Base-by-base conservation (phyloP, 345 rosid species). In the Hypericum perforatum region DNA sequence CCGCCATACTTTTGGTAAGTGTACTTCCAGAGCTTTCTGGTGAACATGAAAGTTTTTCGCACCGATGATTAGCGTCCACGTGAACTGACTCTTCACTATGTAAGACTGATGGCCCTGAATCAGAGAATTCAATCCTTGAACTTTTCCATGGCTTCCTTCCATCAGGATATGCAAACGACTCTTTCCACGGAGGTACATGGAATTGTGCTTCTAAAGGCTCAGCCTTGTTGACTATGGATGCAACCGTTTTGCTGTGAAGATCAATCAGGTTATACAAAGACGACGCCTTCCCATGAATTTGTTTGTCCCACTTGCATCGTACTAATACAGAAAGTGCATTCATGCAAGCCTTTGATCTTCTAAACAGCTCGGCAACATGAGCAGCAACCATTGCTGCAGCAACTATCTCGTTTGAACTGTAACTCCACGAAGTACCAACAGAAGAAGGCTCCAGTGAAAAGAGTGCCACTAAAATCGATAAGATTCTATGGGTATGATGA, bases 341-440 rank as follows among this genome's bases (percentile, higher is more conserved):
- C 79, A 73, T 85, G 70, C 95, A 82, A 54, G 98, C 89, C 80
- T 81, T 91, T 39, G 98, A 91, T 50, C 80, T 79, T 66, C 92
- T 78, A 67, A 91, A 85, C 45, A 91, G 69, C 68, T 87, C 98
- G 32, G 98, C 87, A 62, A 91, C 74, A 64, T 91, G 98, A 57
- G 98, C 98, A 2, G 98, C 98, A 68, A 91, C 98, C 98, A 91
- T 91, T 60, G 98, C 96, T n/a, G 98, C 98, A 42, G 98, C 98
- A 58, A 91, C 95, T 54, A 91, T 91, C 74, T 91, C 98, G 54
- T 80, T 81, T 14, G 98, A 91, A 64, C 96, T 87, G 67, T 82
- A 87, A 65, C 95, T 69, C 96, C 98, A 91, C 46, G 92, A 80
- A 12, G 95, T 84, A 53, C 98, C 96, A 49, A 91, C 74, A 53